These are phyloP conservation scores for Suillus placidus DNA, from an alignment of 768 basidiomycete genomes.

Conservation along the genomic window DNA sequence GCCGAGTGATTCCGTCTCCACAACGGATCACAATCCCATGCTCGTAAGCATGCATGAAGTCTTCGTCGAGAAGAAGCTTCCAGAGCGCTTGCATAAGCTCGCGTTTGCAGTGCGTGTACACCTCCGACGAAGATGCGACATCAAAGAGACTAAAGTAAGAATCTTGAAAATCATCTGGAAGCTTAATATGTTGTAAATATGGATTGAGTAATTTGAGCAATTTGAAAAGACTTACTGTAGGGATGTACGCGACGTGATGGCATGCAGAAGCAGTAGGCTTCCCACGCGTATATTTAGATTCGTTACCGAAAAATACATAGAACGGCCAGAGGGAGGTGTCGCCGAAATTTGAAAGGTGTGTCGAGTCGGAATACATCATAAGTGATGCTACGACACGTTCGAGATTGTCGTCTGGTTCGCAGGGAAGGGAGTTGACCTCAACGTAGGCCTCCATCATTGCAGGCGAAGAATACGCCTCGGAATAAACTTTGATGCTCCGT, in stretches of 20 bases:
- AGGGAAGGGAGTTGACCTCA: conserved; percentile 15
- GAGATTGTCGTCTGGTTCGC: conserved; percentile 12
- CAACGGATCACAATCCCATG: not conserved
- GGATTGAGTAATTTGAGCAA: not conserved
- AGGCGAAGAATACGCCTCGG: conserved; percentile 7
- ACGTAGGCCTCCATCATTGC: conserved; percentile 1
- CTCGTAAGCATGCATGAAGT: not conserved
- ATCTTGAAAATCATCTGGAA: not conserved
- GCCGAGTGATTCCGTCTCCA: not conserved
- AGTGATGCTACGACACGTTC: conserved; percentile 20
- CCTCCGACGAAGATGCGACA: not conserved
- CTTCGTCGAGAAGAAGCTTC: not conserved
- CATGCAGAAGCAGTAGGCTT: conserved; percentile 16
- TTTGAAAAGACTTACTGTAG: conserved; percentile 6
- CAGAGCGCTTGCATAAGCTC: not conserved
- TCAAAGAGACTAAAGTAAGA: not conserved
- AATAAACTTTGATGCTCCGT: not conserved
- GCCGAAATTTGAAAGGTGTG: conserved; percentile 24
- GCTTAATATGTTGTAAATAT: not conserved
- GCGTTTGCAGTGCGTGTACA: not conserved
- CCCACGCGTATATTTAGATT: conserved; percentile 17
- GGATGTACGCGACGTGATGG: conserved; percentile 19
- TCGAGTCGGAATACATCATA: conserved; percentile 28
- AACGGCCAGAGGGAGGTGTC: conserved; percentile 20
- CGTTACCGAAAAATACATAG: conserved; percentile 20